Evolutionary conservation across 106 monocot genomes (phyloP).

Genomic region (Dioscorea alata): DNA sequence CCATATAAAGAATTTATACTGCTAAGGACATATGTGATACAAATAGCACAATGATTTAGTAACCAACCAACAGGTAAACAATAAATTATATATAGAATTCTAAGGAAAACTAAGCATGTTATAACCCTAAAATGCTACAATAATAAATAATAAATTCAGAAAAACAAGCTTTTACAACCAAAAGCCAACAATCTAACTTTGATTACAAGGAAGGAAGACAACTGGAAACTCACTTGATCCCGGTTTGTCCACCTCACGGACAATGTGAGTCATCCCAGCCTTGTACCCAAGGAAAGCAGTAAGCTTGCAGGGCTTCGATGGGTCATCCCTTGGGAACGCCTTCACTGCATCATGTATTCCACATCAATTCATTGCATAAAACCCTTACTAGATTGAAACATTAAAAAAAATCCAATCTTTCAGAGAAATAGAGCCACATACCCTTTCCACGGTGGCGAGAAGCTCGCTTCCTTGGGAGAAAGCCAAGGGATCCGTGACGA

Average conservation of each 20-base stretch:
- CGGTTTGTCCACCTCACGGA: conserved; percentile 80
- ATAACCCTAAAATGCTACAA: too few relatives aligned
- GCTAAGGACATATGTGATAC: too few relatives aligned
- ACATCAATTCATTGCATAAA: not conserved
- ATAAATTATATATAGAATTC: too few relatives aligned
- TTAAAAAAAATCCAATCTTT: not conserved
- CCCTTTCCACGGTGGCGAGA: conserved; percentile 82
- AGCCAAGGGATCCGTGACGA: conserved; percentile 84
- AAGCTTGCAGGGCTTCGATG: conserved; percentile 54
- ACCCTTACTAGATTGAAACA: not conserved
- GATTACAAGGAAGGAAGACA: not conserved
- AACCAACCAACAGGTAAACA: too few relatives aligned
- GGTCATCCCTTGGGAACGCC: conserved; percentile 81
- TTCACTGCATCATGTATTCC: conserved; percentile 51
- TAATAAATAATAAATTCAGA: too few relatives aligned
- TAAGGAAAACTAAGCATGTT: too few relatives aligned
- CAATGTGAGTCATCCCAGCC: conserved; percentile 88
- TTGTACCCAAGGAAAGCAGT: conserved; percentile 82
- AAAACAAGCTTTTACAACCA: too few relatives aligned
- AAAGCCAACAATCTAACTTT: not conserved
- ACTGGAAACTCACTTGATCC: conserved; percentile 48
- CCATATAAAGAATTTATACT: too few relatives aligned
- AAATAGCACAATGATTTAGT: too few relatives aligned
- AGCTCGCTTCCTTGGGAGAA: conserved; percentile 74
- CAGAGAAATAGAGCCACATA: not conserved